Base-by-base conservation (phyloP, 192 early-diverging fungal species). In the Phlyctochytrium bullatum region DNA sequence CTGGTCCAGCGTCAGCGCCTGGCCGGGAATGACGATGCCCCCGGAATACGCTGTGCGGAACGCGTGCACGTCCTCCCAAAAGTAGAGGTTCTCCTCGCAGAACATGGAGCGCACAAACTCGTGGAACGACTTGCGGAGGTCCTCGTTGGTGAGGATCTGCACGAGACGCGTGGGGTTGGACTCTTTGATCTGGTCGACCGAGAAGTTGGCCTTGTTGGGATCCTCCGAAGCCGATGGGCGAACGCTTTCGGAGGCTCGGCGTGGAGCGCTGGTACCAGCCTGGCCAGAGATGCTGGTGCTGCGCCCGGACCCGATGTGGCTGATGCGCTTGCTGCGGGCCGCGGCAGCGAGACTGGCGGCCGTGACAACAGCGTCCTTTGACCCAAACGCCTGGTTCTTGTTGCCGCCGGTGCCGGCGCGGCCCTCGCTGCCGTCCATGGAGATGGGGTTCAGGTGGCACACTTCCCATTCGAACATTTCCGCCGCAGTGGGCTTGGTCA, bases 41-140 rank as follows among this genome's bases (percentile, higher is more conserved):
- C 30, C 20, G 32, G 51, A 29, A 33, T 83, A 81, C 35, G 64
- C 70, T 28, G 54, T 17, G 32, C 83, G 79, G 69, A 86, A 87
- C 20, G 74, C 65, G 17, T 86, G 64, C 0, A 78, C 80, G 20
- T 92, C 88, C 1, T 84, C 71, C 75, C 82, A 85, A 51, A 90
- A 92, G n/a, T 86, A 76, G 23, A 88, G 72, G 61, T 92, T 92
- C 35, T 92, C 90, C 63, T 88, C 83, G 62, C 88, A 90, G 56
- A 87, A 86, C 58, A 89, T 88, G 24, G 80, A 75, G 14, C 82
- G 78, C 31, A 88, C 72, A 63, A 88, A 90, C 24, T 76, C 81
- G 61, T 85, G 85, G 72, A 90, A 90, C 2, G 83, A 63, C 16
- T 78, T 76, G 31, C 83, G 71, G 3, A 90, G 69, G 0, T 69